Conservation (phyloP, 2,329 filamentous ascomycete genomes). For the Cladosporium colombiae region DNA sequence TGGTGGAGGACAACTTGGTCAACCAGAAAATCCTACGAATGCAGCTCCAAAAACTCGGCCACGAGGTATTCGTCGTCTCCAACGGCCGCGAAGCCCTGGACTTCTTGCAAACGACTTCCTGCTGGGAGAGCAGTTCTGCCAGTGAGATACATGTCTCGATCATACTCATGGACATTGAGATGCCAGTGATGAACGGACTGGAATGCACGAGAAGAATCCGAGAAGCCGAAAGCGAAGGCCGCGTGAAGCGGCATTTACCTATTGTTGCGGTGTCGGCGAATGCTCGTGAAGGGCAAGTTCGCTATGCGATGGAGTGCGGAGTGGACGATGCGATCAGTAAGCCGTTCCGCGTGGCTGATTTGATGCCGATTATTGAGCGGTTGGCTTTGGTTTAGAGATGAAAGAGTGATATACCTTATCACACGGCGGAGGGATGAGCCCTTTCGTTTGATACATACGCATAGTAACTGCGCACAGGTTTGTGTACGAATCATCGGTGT, state of each 20-base stretch:
- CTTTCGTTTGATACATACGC: no score
- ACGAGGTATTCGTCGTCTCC: slow-evolving; percentile 28
- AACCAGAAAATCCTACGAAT: slow-evolving; percentile 34
- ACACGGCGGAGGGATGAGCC: no score
- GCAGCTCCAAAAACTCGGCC: slow-evolving; percentile 30
- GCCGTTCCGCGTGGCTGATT: slow-evolving; percentile 47
- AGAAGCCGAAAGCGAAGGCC: slow-evolving; percentile 27
- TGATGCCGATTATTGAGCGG: slow-evolving; percentile 54
- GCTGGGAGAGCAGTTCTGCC: slow-evolving; percentile 9
- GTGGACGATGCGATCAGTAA: slow-evolving; percentile 31
- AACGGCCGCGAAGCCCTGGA: slow-evolving; percentile 34
- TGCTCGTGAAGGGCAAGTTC: slow-evolving; percentile 32
- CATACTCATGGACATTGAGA: slow-evolving; percentile 36
- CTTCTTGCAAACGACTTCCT: slow-evolving; percentile 26
- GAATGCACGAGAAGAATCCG: slow-evolving; percentile 31
- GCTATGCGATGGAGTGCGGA: slow-evolving; percentile 29
- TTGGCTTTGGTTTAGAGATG: slow-evolving; percentile 26
- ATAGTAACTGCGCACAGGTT: no score
- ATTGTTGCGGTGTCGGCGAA: slow-evolving; percentile 37
- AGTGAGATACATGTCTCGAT: slow-evolving; percentile 24
- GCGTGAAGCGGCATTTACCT: slow-evolving; percentile 13
- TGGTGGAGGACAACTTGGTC: slow-evolving; percentile 35
- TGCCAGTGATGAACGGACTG: slow-evolving; percentile 36
- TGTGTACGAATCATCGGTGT: no score
- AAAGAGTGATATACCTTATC: no score